Evolutionary conservation across 257 asterid genomes (phyloP).

Genomic region (Petunia secreta): DNA sequence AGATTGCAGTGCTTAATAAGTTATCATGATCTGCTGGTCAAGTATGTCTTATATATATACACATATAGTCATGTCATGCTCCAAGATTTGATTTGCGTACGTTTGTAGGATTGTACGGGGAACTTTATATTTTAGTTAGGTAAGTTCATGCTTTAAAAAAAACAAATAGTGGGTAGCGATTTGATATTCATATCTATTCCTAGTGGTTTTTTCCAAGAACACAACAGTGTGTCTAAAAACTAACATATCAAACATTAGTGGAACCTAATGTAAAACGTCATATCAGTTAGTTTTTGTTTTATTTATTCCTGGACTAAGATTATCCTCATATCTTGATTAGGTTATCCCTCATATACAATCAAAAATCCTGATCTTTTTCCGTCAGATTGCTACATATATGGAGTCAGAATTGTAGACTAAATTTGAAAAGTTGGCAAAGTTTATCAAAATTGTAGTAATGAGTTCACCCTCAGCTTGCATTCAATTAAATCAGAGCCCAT

Average conservation of each 20-base stretch:
- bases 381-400: not conserved
- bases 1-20: slow-evolving; percentile 28
- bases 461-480: slow-evolving; percentile 30
- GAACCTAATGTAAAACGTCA: slow-evolving; percentile 44
- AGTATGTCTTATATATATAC: slow-evolving; percentile 31
- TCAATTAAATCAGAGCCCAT: not conserved
- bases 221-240: slow-evolving; percentile 37
- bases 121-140: slow-evolving; percentile 47
- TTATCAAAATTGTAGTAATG: not conserved
- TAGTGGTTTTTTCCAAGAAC: slow-evolving; percentile 29
- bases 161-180: slow-evolving; percentile 34
- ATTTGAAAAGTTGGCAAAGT: not conserved
- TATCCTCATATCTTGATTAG: slow-evolving; percentile 5
- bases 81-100: not conserved
- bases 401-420: not conserved
- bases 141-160: slow-evolving; percentile 35
- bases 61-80: slow-evolving; percentile 24
- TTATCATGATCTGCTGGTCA: slow-evolving; percentile 36
- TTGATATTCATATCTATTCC: slow-evolving; percentile 31
- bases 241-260: slow-evolving; percentile 25
- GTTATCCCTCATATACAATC: not conserved
- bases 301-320: not conserved
- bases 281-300: not conserved
- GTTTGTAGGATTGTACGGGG: slow-evolving; percentile 35
- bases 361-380: not conserved